Conservation (phyloP, 371 early-diverging fungal genomes). For the Apophysomyces variabilis region DNA sequence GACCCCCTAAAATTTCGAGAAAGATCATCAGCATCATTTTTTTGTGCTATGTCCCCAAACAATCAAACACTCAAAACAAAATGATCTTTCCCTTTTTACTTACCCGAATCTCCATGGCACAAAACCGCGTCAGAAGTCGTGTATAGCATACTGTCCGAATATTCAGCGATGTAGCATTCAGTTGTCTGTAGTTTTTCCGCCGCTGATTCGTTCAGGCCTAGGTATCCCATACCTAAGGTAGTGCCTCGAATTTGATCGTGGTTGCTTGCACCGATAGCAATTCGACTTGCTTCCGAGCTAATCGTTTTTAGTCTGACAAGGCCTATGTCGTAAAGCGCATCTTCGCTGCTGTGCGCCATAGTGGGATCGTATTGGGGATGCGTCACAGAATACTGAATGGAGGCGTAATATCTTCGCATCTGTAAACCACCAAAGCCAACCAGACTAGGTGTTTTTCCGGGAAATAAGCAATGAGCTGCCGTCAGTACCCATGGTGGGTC, state of each 20-base stretch:
- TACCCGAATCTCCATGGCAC: constrained; percentile 50
- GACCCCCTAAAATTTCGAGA: constrained; percentile 25
- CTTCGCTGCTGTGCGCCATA: neutral
- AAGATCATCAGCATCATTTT: neutral
- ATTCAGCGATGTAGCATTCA: neutral
- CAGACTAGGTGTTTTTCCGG: neutral
- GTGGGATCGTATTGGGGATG: constrained; percentile 5
- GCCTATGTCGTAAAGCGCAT: constrained; percentile 27
- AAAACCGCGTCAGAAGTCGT: constrained; percentile 24
- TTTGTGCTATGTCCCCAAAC: neutral
- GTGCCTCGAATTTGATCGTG: neutral
- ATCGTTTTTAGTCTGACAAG: constrained; percentile 15
- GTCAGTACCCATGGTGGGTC: constrained; percentile 47
- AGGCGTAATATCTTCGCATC: neutral
- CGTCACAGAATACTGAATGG: constrained; percentile 11
- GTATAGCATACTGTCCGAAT: constrained; percentile 14
- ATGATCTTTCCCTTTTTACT: neutral
- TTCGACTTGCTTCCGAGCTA: constrained; percentile 4
- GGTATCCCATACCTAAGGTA: constrained; percentile 36
- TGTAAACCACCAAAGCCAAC: neutral
- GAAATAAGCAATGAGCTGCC: constrained; percentile 37
- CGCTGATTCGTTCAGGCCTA: constrained; percentile 15
- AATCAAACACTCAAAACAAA: neutral
- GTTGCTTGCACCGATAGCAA: constrained; percentile 8
- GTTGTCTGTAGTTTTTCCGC: constrained; percentile 22